Evolutionary conservation across 2,329 filamentous ascomycete genomes (phyloP).

Genomic region (Penicillium freii): DNA sequence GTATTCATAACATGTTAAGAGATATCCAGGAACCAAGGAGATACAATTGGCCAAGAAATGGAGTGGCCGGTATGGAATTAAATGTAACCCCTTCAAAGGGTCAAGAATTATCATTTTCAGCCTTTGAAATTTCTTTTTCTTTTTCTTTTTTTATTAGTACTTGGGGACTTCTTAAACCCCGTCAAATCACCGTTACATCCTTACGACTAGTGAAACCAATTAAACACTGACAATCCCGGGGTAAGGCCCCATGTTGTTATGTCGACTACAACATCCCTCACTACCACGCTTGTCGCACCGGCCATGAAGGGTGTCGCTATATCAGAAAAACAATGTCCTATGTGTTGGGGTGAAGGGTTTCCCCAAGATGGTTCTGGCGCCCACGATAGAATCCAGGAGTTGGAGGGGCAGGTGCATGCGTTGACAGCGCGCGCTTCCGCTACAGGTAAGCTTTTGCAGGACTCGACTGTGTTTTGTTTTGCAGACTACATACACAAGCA

Average conservation of each 20-base stretch:
- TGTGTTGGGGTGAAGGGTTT: conserved; percentile 39
- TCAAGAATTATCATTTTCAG: not conserved
- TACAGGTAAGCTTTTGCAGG: conserved; percentile 48
- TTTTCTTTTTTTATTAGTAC: not conserved
- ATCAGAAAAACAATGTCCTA: conserved; percentile 35
- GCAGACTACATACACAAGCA: not conserved
- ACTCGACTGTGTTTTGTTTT: not conserved
- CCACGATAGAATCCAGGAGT: conserved; percentile 48
- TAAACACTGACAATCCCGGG: conserved; percentile 12
- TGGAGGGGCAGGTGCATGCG: conserved; percentile 55
- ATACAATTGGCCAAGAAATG: conserved; percentile 9
- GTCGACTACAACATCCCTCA: conserved; percentile 27
- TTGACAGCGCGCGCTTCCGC: conserved; percentile 54
- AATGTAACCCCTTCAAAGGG: conserved; percentile 9
- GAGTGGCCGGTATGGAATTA: conserved; percentile 13
- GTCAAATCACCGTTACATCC: not conserved
- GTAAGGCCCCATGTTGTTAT: conserved; percentile 29
- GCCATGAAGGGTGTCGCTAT: conserved; percentile 28
- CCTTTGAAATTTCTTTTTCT: not conserved
- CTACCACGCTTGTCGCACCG: conserved; percentile 35
- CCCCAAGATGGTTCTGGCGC: conserved; percentile 30
- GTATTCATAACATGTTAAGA: not conserved
- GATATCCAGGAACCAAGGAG: conserved; percentile 5
- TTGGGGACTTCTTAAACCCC: not conserved
- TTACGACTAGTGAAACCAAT: not conserved